Base-by-base conservation (phyloP, 2,329 filamentous ascomycete species). In the Orbilia quercus region DNA sequence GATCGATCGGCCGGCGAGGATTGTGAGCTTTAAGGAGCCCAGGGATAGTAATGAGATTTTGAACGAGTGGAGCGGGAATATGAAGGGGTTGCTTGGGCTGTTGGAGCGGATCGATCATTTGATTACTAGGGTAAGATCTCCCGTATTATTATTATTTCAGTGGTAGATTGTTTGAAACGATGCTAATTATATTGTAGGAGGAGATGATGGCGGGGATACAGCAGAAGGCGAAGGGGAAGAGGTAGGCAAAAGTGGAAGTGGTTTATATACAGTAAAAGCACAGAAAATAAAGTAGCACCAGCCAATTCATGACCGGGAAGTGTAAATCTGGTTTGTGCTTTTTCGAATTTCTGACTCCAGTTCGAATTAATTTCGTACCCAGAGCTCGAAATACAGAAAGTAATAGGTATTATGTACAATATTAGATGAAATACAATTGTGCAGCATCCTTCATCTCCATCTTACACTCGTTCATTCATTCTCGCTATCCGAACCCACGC, bases 131-230 rank as follows among this genome's bases (percentile, higher is more conserved):
- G 77, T 78, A 66, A n/a, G n/a, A n/a, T n/a, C n/a, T n/a, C n/a
- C n/a, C n/a, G n/a, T n/a, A n/a, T n/a, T n/a, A n/a, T n/a, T n/a
- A n/a, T n/a, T n/a, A n/a, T n/a, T n/a, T n/a, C n/a, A n/a, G n/a
- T n/a, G n/a, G n/a, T n/a, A n/a, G n/a, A n/a, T n/a, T n/a, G n/a
- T n/a, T n/a, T n/a, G n/a, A n/a, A n/a, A n/a, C n/a, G n/a, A n/a
- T 47, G 20, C 63, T 75, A 64, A 75, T 23, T 38, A n/a, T 9
- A 38, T 42, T n/a, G 20, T 54, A 77, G 85, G 95, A 99, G 83
- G 95, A 99, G 85, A 99, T 99, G 95, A 99, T 99, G 95, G 95
- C 95, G 42, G 87, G 93, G 71, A 98, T 99, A 79, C 90, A 95
- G 81, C 91, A 91, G 4, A 84, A 76, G 50, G 28, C 57, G 16